Percentiles rank a stretch among this genome's conserved stretches.
phyloP scores from a whole-genome alignment of 441 rosid species.

The Manihot esculenta region DNA sequence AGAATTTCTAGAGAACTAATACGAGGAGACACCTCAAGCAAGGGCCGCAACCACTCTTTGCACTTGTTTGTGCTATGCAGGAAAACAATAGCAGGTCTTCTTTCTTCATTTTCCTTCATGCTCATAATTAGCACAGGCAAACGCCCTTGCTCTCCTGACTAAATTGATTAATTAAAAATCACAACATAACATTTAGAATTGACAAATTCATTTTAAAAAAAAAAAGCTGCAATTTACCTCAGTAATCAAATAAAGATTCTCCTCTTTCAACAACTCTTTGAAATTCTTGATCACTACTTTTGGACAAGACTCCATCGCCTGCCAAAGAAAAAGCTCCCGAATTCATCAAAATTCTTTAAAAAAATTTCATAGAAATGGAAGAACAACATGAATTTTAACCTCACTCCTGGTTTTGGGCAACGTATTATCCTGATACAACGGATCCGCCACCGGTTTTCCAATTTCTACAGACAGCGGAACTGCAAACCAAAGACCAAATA shows the following conservation, averaged over 20 bases:
- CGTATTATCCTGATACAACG: conserved; percentile 52
- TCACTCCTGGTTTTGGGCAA: conserved; percentile 38
- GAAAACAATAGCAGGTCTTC: conserved; percentile 79
- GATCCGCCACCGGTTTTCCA: conserved; percentile 54
- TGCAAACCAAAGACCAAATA: conserved; percentile 28
- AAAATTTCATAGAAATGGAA: neutral
- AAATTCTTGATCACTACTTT: conserved; percentile 42
- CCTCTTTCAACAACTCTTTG: conserved; percentile 59
- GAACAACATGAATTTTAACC: conserved; percentile 41
- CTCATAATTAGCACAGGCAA: conserved; percentile 78
- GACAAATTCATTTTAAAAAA: neutral
- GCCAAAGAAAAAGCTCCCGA: neutral
- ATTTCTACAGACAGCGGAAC: conserved; percentile 52
- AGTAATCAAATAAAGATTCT: conserved; percentile 63
- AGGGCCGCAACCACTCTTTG: conserved; percentile 91
- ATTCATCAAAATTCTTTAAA: neutral
- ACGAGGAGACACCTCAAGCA: conserved; percentile 64
- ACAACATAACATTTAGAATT: neutral
- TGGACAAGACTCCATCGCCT: conserved; percentile 87
- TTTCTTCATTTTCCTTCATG: conserved; percentile 43
- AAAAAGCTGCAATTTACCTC: conserved; percentile 49
- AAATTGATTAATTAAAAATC: neutral
- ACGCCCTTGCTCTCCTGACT: conserved; percentile 82
- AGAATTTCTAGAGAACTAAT: neutral
- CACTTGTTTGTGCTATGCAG: conserved; percentile 75